Base-by-base conservation (phyloP, 352 stramenopile genomes). In the Globisporangium canariense region DNA sequence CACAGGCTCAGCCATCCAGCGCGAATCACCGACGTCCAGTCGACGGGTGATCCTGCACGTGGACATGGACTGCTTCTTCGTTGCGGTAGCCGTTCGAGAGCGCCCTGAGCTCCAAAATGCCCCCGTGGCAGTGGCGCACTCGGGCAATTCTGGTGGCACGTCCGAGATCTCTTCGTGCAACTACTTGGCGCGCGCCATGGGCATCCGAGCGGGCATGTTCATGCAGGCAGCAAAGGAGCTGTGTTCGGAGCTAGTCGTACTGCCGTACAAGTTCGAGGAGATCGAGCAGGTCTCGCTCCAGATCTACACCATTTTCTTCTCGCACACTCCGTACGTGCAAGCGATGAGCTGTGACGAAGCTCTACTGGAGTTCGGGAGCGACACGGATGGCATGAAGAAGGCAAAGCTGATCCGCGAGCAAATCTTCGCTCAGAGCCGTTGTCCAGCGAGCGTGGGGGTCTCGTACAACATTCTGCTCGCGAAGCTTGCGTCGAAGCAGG, bases 11-110 rank as follows among this genome's bases (percentile, higher is more conserved):
- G 50, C 52, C 0, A 72, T 93, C 36, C 58, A 32, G 13, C 76
- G 75, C 53, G 79, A 71, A 11, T 16, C 72, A 0, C 25, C 68
- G 8, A 71, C 62, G 8, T 88, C 78, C 0, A 73, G 34, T 22
- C 61, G 90, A 18, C 85, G 92, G 0, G 93, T 96, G 46, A 93
- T 99, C 46, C 73, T 98, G 55, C 96, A 99, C 58, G 86, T 99
- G 0, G 96, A 99, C 72, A 98, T 99, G 96, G 96, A 99, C 74
- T 98, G 91, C 62, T 99, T 99, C 77, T 99, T 99, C 71, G 96
- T 96, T 3, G 78, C 88, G 10, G 96, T 99, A 8, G 90, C 86
- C 13, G 73, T 98, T 22, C 68, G 84, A 32, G 91, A 90, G 10
- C 89, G 81, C 57, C 90, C 93, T 1, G 77, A 93, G 38, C 74